Percentiles rank a stretch among this genome's conserved stretches.
These are phyloP conservation scores for Pythium aquatile DNA, from an alignment of 352 stramenopile species.

Conservation along the genomic window DNA sequence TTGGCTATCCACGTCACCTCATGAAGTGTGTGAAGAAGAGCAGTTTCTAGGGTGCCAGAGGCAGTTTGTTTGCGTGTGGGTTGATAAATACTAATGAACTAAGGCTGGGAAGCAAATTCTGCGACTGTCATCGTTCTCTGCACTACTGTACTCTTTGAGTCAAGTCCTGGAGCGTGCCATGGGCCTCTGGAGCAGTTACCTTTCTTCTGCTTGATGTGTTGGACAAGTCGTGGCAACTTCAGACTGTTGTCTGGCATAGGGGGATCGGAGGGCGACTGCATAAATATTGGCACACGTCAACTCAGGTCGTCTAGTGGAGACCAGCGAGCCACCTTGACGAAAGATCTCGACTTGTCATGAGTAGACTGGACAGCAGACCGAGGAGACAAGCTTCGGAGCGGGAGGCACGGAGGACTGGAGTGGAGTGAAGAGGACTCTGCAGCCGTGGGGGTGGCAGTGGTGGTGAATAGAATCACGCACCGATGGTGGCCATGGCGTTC, in stretches of 20 bases:
- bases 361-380: neutral
- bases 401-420: neutral
- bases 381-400: neutral
- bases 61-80: neutral
- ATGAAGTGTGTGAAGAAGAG: too few species aligned
- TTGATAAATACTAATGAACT: neutral
- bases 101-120: neutral
- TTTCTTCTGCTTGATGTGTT: neutral
- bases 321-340: neutral
- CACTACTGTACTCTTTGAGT: neutral
- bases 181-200: neutral
- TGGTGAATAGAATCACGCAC: constrained; percentile 1
- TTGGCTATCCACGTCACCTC: too few species aligned
- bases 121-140: neutral
- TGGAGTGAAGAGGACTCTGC: neutral
- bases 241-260: too few species aligned
- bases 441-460: neutral
- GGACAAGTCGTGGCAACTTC: neutral
- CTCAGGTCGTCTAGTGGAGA: neutral
- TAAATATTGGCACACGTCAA: constrained; percentile 2
- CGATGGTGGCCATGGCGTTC: constrained; percentile 42
- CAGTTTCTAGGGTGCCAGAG: neutral
- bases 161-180: neutral
- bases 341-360: neutral
- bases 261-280: neutral